Evolutionary conservation across 2,329 filamentous ascomycete species (phyloP), one percentile per base, ranked within the genome.

Genomic region (Nemania sp.): DNA sequence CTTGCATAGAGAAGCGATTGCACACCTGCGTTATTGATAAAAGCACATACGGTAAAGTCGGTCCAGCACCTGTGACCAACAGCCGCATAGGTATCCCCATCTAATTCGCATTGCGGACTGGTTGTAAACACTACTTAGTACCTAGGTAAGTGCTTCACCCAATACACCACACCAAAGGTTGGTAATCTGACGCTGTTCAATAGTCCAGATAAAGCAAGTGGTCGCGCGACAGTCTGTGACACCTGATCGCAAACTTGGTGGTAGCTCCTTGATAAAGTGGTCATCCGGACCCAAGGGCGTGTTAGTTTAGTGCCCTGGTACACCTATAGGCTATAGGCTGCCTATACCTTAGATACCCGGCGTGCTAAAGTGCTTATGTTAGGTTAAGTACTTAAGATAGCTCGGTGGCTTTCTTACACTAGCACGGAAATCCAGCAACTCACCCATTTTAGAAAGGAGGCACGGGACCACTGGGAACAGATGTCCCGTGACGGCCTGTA

Each of bases 121-220:
- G 25, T 29, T 7, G 7, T 29, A 7, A n/a, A n/a, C n/a, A n/a
- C n/a, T n/a, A n/a, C n/a, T n/a, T n/a, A n/a, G n/a, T n/a, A n/a
- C n/a, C n/a, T 15, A 42, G 34, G 34, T 13, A 13, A 35, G 34
- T n/a, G n/a, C n/a, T n/a, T n/a, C n/a, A n/a, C n/a, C n/a, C n/a
- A n/a, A n/a, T n/a, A 13, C 34, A 35, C 7, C 13, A 35, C 13
- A 35, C 7, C 34, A 35, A 13, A 35, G 13, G 34, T 35, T 35
- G 34, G 25, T 10, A 12, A 20, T 6, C 32, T 53, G 29, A 43
- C 25, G 29, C 48, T 21, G 34, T 59, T 51, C 54, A 12, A 29
- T 20, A 40, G 42, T 60, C 57, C 54, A 6, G 52, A 64, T 59
- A 42, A 49, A 61, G 63, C 42, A 65, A 64, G 57, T 65, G 64